Evolutionary conservation across 345 rosid species (phyloP), one percentile per base, ranked within the genome.

Genomic region (Excoecaria cochinchinensis): DNA sequence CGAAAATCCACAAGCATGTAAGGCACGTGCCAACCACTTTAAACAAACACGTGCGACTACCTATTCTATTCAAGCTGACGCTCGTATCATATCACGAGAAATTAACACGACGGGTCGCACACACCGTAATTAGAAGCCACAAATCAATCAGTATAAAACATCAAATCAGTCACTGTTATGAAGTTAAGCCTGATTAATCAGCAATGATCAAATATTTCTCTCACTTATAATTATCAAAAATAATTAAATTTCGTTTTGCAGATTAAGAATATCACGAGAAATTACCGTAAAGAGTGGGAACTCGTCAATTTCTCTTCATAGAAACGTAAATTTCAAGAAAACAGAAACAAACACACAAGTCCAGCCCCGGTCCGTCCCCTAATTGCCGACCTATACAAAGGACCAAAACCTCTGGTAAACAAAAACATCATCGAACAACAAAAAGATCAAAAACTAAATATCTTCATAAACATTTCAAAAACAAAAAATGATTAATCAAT

Each of bases 251-350:
- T 56, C 2, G 5, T 2, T 10, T 21, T 6, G 14, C 22, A 58
- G 22, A 58, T 21, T 58, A 9, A 47, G 11, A 31, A 36, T 51
- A 4, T 44, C 36, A 47, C 44, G 42, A 73, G 58, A 58, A 72
- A 72, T 16, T 38, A 17, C 21, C n/a, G 10, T 50, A 51, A 61
- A 70, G n/a, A 16, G 6, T 48, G 24, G 44, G 22, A 61, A 21
- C 22, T 63, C 22, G 61, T 74, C 61, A 51, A 74, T 19, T 50
- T 50, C 39, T 38, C 61, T 36, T 48, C 70, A 62, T 73, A 19
- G 31, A 63, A 48, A 73, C 47, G 69, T 72, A 16, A 6, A 50
- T 36, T 53, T 47, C 69, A 51, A 36, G 39, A 51, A n/a, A n/a
- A n/a, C n/a, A n/a, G n/a, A n/a, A n/a, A n/a, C n/a, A n/a, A 63